phyloP scores from a whole-genome alignment of 768 basidiomycete genomes.

The Leccinum truebloodii region DNA sequence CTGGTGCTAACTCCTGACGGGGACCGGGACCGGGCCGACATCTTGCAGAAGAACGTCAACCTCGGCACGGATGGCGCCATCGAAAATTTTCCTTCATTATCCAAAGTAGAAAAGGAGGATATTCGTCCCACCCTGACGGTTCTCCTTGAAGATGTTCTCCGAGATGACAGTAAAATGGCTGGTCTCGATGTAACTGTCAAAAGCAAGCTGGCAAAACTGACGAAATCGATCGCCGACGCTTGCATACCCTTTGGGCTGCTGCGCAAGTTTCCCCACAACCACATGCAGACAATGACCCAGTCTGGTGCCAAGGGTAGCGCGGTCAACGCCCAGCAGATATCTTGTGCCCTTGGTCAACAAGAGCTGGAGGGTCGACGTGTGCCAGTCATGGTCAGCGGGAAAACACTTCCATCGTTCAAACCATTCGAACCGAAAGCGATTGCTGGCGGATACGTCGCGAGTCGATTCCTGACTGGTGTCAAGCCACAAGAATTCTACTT shows the following conservation, averaged over 20 bases:
- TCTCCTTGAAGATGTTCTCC: conserved; percentile 87
- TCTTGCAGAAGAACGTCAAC: conserved; percentile 65
- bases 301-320: conserved; percentile 98
- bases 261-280: conserved; percentile 94
- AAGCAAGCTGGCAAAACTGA: conserved; percentile 80
- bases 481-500: conserved; percentile 99
- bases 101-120: conserved; percentile 49
- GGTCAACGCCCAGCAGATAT: conserved; percentile 97
- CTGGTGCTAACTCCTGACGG: conserved; percentile 84
- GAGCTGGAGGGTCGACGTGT: conserved; percentile 98
- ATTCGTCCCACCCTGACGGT: conserved; percentile 55
- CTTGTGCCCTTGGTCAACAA: conserved; percentile 96
- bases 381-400: conserved; percentile 98
- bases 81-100: conserved; percentile 84
- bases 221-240: conserved; percentile 84
- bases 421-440: conserved; percentile 98
- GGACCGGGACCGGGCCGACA: conserved; percentile 63
- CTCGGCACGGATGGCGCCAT: conserved; percentile 88
- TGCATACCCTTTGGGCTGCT: conserved; percentile 85
- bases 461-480: conserved; percentile 97
- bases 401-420: conserved; percentile 96
- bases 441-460: conserved; percentile 96
- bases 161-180: conserved; percentile 97
- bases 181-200: conserved; percentile 93
- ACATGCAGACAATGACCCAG: conserved; percentile 99